Evolutionary conservation across 805 yeast genomes (phyloP).

Genomic region (Candida golubevii): DNA sequence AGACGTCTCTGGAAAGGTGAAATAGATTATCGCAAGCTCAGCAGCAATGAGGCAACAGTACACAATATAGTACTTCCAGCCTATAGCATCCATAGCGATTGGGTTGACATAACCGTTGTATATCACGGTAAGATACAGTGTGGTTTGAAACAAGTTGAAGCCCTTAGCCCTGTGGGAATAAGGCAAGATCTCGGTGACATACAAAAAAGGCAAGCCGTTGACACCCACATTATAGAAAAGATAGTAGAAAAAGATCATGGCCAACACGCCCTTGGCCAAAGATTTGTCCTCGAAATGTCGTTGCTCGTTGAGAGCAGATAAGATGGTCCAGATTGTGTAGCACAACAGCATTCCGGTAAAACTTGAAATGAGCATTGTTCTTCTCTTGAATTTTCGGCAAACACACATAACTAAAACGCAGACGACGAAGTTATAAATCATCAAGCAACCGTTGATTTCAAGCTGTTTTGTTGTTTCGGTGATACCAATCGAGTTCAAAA

Average conservation of each 20-base stretch:
- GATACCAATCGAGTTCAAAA: constrained; percentile 50
- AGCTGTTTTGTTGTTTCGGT: constrained; percentile 37
- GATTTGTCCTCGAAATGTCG: constrained; percentile 36
- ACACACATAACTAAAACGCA: constrained; percentile 21
- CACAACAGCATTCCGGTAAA: constrained; percentile 32
- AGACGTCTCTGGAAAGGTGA: constrained; percentile 39
- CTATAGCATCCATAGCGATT: constrained; percentile 37
- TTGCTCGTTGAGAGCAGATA: constrained; percentile 44
- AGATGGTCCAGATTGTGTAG: constrained; percentile 40
- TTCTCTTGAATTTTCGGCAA: constrained; percentile 28
- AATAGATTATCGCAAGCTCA: constrained; percentile 26
- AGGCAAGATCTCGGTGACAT: constrained; percentile 41
- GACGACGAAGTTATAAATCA: constrained; percentile 29
- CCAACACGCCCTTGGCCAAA: constrained; percentile 44
- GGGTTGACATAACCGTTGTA: constrained; percentile 24
- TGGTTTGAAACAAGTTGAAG: constrained; percentile 24
- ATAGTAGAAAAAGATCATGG: constrained; percentile 48
- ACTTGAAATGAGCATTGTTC: constrained; percentile 33
- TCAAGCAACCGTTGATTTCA: constrained; percentile 45
- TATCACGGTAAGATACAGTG: constrained; percentile 19
- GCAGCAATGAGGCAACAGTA: constrained; percentile 28
- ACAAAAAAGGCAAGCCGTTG: constrained; percentile 44
- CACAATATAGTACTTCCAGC: constrained; percentile 44
- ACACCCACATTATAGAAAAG: constrained; percentile 38
- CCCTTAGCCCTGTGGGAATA: constrained; percentile 41